Evolutionary conservation across 345 rosid species (phyloP), one percentile per base, ranked within the genome.

Genomic region (Ceriops tagal): DNA sequence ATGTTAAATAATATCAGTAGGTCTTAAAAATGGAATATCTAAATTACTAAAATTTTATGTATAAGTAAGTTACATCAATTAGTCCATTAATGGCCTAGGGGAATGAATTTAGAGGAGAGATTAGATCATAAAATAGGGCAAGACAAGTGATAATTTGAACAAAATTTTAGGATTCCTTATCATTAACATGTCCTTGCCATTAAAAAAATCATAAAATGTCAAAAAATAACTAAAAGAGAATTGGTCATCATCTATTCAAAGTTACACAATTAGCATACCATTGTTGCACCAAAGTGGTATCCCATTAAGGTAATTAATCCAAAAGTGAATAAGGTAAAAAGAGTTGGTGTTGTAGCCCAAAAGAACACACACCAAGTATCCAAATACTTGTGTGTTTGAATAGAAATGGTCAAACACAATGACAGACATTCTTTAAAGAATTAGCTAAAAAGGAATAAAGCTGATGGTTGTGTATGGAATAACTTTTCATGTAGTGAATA

Each of bases 341-440:
- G 98, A 67, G 91, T 84, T 62, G 98, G 98, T 71, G 97, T 93
- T 70, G 96, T 88, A 30, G 97, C 98, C 97, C 95, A 93, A 77
- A 93, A 91, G 89, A 93, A 93, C 47, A 93, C 97, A 77, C 98
- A 89, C 98, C 97, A 93, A 8, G 98, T 97, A 82, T 93, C 98
- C 85, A 93, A 80, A 77, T 91, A 91, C 81, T 93, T 93, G 66
- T 97, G 78, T 20, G 98, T 88, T 96, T 93, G 78, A 63, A 22
- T 75, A 76, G 66, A 71, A 49, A 62, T 58, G 70, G 73, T 9
- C 35, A 75, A 72, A 52, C 34, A 37, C 20, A 66, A n/a, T n/a
- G n/a, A n/a, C n/a, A n/a, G n/a, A n/a, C n/a, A n/a, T n/a, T n/a
- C n/a, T n/a, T n/a, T n/a, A n/a, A n/a, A n/a, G n/a, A n/a, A n/a